Evolutionary conservation across 257 asterid species (phyloP).

Genomic region (Solanum ossicruentum): DNA sequence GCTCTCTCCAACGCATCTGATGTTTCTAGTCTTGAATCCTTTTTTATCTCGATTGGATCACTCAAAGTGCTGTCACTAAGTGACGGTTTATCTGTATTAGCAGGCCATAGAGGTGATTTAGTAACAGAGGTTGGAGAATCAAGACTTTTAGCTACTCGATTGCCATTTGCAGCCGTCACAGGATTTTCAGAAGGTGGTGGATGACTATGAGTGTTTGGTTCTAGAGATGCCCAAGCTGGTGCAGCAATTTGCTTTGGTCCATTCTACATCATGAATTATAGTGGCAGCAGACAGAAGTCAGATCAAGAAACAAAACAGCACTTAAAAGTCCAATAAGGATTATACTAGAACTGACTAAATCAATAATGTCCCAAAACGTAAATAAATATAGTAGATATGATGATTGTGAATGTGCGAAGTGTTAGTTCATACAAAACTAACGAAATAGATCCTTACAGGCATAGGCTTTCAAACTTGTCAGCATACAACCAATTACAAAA

Average conservation of each 20-base stretch:
- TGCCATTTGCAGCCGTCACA: slow-evolving; percentile 12
- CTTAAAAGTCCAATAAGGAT: background rate
- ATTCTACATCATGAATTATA: slow-evolving; percentile 28
- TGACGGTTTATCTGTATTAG: slow-evolving; percentile 11
- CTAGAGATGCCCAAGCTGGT: slow-evolving; percentile 11
- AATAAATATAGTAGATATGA: background rate
- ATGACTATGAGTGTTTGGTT: slow-evolving; percentile 6
- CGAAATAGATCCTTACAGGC: background rate
- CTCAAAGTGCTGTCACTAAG: slow-evolving; percentile 5
- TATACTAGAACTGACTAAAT: background rate
- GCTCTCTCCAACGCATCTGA: slow-evolving; percentile 57
- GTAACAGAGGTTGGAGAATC: slow-evolving; percentile 18
- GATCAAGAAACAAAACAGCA: background rate
- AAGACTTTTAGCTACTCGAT: background rate
- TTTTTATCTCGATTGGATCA: slow-evolving; percentile 3
- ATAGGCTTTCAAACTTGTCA: background rate
- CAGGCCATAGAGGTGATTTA: slow-evolving; percentile 7
- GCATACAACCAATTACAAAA: background rate
- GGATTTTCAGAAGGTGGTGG: slow-evolving; percentile 17
- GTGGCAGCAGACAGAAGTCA: background rate
- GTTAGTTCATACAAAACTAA: background rate
- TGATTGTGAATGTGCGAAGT: background rate
- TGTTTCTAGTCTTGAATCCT: slow-evolving; percentile 21
- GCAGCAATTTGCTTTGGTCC: slow-evolving; percentile 65
- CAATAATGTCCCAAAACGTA: background rate